Base-by-base conservation (phyloP, 768 basidiomycete genomes). In the Rhizopogon rudus region DNA sequence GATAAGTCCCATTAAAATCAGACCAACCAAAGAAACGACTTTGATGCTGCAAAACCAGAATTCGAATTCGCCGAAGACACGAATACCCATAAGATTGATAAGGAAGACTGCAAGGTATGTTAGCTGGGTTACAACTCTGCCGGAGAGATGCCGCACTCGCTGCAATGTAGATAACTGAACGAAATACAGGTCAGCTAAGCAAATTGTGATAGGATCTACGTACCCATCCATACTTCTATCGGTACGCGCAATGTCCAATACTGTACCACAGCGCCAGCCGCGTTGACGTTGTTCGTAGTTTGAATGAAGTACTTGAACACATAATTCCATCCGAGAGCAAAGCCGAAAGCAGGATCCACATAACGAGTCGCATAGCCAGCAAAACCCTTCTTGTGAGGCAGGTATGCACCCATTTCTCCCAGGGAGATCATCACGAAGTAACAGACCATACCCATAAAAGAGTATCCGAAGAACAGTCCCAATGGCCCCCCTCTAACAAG, bases 321-420 rank as follows among this genome's bases (percentile, higher is more conserved):
- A 63, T 86, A 84, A 64, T 84, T 85, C 41, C 44, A 57, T 46
- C 50, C 57, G 42, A 59, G 62, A 14, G 81, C 84, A 65, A 87
- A 87, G 40, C 82, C 84, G 44, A 86, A 75, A 20, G 84, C 83
- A 50, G 85, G 84, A 65, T 87, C 85, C 20, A 81, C 80, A 61
- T 84, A 84, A 46, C 85, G 80, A 2, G 82, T 80, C 0, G 83
- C 82, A 61, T 84, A 84, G 2, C 82, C 83, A 51, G 68, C 61
- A 58, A 73, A 77, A 3, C 81, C 83, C 58, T 81, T 81, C 67
- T 85, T 84, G 68, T 83, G 81, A 14, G 81, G 81, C 40, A 81
- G 65, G 61, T 75, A 72, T 33, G 71, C 65, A n/a, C 63, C 55
- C 65, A 73, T 74, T 59, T 73, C 69, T 7, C 68, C 71, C 2